Percentiles rank a stretch among this genome's conserved stretches.
Evolutionary conservation across 169 alveolate species (phyloP).

Genomic region (Cryptosporidium parvum): DNA sequence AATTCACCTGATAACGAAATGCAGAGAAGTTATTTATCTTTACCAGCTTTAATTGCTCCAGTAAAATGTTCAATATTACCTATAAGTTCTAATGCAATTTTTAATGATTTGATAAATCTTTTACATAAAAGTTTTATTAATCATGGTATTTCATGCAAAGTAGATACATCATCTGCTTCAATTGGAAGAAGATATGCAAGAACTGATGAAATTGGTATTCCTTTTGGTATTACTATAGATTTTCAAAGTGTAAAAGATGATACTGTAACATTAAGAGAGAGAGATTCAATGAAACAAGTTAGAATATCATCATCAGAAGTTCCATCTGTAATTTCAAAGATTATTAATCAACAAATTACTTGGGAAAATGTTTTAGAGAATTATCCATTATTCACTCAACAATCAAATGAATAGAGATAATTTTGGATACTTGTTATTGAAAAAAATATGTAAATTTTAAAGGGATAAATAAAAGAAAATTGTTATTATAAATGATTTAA

Average conservation of each 20-base stretch:
- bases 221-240: slow-evolving; percentile 97
- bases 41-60: slow-evolving; percentile 96
- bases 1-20: slow-evolving; percentile 40
- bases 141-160: slow-evolving; percentile 90
- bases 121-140: slow-evolving; percentile 72
- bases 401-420: neutral
- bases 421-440: no score
- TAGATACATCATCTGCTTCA: slow-evolving; percentile 93
- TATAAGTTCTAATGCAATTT: slow-evolving; percentile 88
- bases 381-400: slow-evolving; percentile 57
- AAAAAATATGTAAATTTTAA: no score
- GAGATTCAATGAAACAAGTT: slow-evolving; percentile 94
- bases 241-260: slow-evolving; percentile 92
- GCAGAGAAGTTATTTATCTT: slow-evolving; percentile 91
- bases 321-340: slow-evolving; percentile 76
- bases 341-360: slow-evolving; percentile 76
- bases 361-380: slow-evolving; percentile 81
- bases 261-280: slow-evolving; percentile 95
- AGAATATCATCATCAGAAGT: slow-evolving; percentile 85
- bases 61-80: slow-evolving; percentile 95
- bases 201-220: slow-evolving; percentile 98
- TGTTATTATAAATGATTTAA: neutral
- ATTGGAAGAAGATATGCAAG: slow-evolving; percentile 97
- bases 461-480: neutral
- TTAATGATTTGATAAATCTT: slow-evolving; percentile 79